phyloP scores from a whole-genome alignment of 176 grass and related monocot genomes.

The Lolium multiflorum region DNA sequence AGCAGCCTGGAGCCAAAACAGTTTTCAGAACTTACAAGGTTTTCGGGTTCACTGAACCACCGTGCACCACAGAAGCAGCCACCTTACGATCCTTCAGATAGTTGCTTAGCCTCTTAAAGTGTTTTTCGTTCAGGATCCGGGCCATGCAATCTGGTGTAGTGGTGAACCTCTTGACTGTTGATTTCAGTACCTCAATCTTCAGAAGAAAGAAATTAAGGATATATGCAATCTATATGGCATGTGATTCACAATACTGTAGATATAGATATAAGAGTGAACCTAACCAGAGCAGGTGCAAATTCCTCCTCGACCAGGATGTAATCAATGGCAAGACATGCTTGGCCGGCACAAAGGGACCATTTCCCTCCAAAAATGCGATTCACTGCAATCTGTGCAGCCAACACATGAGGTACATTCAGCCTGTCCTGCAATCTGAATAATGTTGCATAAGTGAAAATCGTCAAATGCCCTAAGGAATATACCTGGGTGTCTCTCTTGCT shows the following conservation, averaged over 20 bases:
- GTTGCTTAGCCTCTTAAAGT: slow-evolving; percentile 61
- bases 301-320: slow-evolving; percentile 78
- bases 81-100: slow-evolving; percentile 66
- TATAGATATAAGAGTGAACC: background rate
- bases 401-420: background rate
- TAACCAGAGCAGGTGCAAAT: slow-evolving; percentile 74
- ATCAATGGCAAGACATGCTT: slow-evolving; percentile 85
- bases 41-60: slow-evolving; percentile 57
- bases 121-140: slow-evolving; percentile 65
- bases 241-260: background rate
- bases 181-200: slow-evolving; percentile 75
- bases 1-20: background rate
- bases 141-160: slow-evolving; percentile 48
- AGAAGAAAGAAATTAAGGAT: background rate
- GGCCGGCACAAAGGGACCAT: slow-evolving; percentile 74
- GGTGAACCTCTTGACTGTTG: slow-evolving; percentile 60
- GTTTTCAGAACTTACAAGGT: slow-evolving; percentile 54
- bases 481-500: slow-evolving; percentile 52
- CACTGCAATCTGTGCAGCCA: slow-evolving; percentile 48
- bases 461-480: background rate
- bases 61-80: slow-evolving; percentile 67
- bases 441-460: background rate
- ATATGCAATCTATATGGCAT: background rate
- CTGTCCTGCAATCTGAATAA: background rate
- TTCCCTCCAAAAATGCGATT: slow-evolving; percentile 70